Base-by-base conservation (phyloP, 352 stramenopile genomes). In the Peronosclerospora sorghi region DNA sequence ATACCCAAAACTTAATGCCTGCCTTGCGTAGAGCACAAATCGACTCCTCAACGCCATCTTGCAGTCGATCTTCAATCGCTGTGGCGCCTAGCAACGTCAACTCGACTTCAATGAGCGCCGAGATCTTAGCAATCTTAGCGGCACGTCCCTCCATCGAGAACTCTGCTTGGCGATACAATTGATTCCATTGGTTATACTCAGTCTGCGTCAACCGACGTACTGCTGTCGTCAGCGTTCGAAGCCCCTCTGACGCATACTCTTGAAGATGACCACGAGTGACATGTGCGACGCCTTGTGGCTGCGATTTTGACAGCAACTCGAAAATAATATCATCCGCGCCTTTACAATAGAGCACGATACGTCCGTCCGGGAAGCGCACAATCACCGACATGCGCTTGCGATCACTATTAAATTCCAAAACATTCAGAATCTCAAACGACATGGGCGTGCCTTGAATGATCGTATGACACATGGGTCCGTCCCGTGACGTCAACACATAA, bases 351-450 rank as follows among this genome's bases (percentile, higher is more conserved):
- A 95, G 54, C 10, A 76, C 57, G 9, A 95, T 73, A 35, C 61
- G 62, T 14, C 72, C 80, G 26, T 83, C 71, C 0, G 68, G 68
- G 20, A 87, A 68, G 19, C 90, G 73, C 20, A 98, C 83, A 24
- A 99, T 69, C 26, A 99, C 86, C 14, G 90, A 98, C 96, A 99
- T 99, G 44, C 96, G 71, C 65, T 99, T 99, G 9, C 96, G 73
- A 40, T 97, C 83, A 40, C 88, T 97, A 59, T 98, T 96, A 70
- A 99, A 99, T 59, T 98, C 95, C 37, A 98, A 94, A 4, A 98
- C 79, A 36, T 96, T 96, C 39, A 98, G 61, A 44, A 98, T 85
- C 43, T 89, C 64, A 70, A 90, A 98, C 14, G 74, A 85, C 68
- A 81, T 65, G 7, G 61, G 45, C 27, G 54, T 46, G 5, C 80